Evolutionary conservation across 306 rosid species (phyloP).

Genomic region (Castanospermum australe): DNA sequence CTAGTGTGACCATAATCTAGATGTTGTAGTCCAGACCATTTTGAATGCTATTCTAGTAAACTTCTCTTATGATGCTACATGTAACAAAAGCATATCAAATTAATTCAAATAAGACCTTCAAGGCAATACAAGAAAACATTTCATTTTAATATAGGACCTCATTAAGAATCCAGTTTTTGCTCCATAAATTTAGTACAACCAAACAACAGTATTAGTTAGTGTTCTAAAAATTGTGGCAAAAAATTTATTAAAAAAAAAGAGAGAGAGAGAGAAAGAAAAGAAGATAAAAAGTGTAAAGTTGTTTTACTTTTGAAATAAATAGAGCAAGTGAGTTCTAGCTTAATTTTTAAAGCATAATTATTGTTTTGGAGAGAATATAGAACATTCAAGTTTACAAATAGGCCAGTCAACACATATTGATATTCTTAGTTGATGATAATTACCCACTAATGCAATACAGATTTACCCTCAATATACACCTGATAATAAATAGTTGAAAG

Average conservation of each 20-base stretch:
- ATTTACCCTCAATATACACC: neutral
- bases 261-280: neutral
- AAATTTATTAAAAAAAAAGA: no score
- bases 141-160: neutral
- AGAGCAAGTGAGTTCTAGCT: no score
- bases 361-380: neutral
- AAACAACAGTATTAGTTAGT: neutral
- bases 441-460: neutral
- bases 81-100: constrained; percentile 7
- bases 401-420: neutral
- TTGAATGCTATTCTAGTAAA: neutral
- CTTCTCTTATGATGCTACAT: neutral
- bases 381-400: neutral
- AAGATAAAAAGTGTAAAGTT: neutral
- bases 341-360: no score
- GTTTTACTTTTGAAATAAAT: neutral
- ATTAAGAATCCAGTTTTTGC: neutral
- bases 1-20: neutral
- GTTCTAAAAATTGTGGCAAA: neutral
- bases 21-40: neutral
- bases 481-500: neutral
- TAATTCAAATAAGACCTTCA: neutral
- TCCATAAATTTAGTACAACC: constrained; percentile 5
- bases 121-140: neutral
- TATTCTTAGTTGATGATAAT: neutral